Conservation (phyloP, 805 yeast genomes). For the Nakazawaea wyomingensis region DNA sequence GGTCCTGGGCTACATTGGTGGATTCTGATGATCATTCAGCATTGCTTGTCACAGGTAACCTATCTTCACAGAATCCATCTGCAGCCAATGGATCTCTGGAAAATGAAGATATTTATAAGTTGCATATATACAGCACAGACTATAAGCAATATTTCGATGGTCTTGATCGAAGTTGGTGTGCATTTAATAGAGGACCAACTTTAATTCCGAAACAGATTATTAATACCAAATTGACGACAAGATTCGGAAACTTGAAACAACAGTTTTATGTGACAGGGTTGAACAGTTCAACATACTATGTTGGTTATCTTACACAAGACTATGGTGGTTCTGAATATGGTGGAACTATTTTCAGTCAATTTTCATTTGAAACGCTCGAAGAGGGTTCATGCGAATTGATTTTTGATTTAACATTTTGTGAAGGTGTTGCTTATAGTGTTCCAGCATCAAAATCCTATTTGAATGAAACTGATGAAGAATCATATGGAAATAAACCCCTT, state of each 20-base stretch:
- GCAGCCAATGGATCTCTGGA: conserved; percentile 4
- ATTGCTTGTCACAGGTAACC: conserved; percentile 56
- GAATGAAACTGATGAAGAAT: conserved; percentile 14
- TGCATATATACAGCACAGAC: conserved; percentile 44
- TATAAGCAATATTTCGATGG: conserved; percentile 29
- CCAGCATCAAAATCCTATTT: conserved; percentile 41
- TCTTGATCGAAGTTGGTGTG: conserved; percentile 64
- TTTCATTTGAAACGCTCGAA: conserved; percentile 51
- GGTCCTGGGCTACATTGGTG: conserved; percentile 48
- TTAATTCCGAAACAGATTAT: conserved; percentile 22
- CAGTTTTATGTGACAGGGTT: conserved; percentile 61
- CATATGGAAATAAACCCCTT: conserved; percentile 25
- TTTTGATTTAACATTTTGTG: conserved; percentile 72
- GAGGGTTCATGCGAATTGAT: conserved; percentile 64
- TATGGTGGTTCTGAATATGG: conserved; percentile 40
- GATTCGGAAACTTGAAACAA: conserved; percentile 48
- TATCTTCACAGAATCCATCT: conserved; percentile 17
- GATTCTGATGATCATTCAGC: conserved; percentile 72
- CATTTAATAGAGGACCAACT: conserved; percentile 51
- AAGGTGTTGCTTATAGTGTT: conserved; percentile 80
- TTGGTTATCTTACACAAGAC: conserved; percentile 57
- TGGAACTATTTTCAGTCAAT: conserved; percentile 56
- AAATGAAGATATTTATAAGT: conserved; percentile 23
- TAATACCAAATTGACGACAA: conserved; percentile 32
- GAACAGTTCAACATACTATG: conserved; percentile 54